These are phyloP conservation scores for Kockovaella imperatae DNA, from an alignment of 768 basidiomycete species.

Conservation along the genomic window DNA sequence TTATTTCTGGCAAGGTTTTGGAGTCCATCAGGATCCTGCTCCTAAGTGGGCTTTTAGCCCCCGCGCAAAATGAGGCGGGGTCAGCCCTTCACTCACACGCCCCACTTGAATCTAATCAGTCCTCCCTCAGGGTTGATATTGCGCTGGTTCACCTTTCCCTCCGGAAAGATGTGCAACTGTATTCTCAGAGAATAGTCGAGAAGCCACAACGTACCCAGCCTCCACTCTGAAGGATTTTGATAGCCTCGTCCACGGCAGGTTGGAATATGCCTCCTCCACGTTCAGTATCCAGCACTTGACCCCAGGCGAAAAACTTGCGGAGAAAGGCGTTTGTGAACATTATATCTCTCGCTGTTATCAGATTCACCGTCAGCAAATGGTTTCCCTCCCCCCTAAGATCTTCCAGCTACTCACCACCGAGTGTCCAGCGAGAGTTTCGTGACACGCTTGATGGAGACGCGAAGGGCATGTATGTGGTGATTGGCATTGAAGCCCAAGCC, in stretches of 20 bases:
- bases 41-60: conserved; percentile 51
- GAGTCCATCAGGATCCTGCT: conserved; percentile 74
- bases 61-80: neutral
- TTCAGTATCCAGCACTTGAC: conserved; percentile 87
- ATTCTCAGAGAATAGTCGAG: neutral
- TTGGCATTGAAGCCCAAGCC: conserved; percentile 65
- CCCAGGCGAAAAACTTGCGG: conserved; percentile 75
- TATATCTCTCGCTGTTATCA: conserved; percentile 54
- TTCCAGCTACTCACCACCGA: conserved; percentile 51
- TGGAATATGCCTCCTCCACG: conserved; percentile 86
- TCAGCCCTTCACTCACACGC: conserved; percentile 59
- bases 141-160: conserved; percentile 76
- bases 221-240: conserved; percentile 69
- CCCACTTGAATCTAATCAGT: conserved; percentile 86
- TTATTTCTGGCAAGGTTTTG: conserved; percentile 60
- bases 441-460: conserved; percentile 23
- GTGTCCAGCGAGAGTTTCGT: conserved; percentile 64
- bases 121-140: conserved; percentile 35
- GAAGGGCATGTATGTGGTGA: conserved; percentile 25
- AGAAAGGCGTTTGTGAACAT: conserved; percentile 92
- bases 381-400: neutral
- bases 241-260: conserved; percentile 72
- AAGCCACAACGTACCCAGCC: conserved; percentile 61
- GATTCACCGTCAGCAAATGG: neutral
- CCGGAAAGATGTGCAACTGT: conserved; percentile 85